Evolutionary conservation across 805 yeast genomes (phyloP), one percentile per base, ranked within the genome.

Genomic region (Brettanomyces sp.): DNA sequence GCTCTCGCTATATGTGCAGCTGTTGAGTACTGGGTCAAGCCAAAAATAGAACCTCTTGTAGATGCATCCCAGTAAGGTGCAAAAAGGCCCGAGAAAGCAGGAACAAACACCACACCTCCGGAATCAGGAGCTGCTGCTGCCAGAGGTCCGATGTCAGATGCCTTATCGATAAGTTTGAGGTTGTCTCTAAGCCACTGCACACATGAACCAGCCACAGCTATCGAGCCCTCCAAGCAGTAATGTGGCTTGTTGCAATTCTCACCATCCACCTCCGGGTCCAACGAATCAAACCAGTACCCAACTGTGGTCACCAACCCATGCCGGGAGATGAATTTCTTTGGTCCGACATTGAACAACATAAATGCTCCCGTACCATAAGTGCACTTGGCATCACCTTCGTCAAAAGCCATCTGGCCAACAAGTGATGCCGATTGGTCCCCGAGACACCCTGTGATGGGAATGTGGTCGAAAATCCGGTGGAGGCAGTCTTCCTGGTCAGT

Each of bases 321-420:
- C 34, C 77, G 71, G 33, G 90, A 79, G 34, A 82, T 74, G 57
- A 88, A 73, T 48, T 87, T 83, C 44, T 71, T 65, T 40, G 69
- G 64, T 48, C 98, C 98, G 2, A 95, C 85, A 66, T 90, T 90
- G 72, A 84, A 87, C 51, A 91, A 71, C 50, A 90, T 66, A 72
- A 90, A 90, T 63, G 95, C 86, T 50, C 98, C 98, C 1, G 98
- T 90, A 51, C 98, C 98, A 59, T 89, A 90, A 9, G 98, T 90
- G 72, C 95, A 88, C 66, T 90, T 90, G 40, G 96, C 96, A 40
- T 83, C 79, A 46, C 96, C 96, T 39, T 78, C 74, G 52, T 77
- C 73, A 56, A 88, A 78, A 1, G 96, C 96, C 64, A 86, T 66
- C 65, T 90, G 96, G 35, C 97, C 98, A 43, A 89, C 95, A 49